Percentiles rank a stretch among this genome's conserved stretches.
These are phyloP conservation scores for Erucastrum elatum DNA, from an alignment of 345 rosid species.

Conservation along the genomic window DNA sequence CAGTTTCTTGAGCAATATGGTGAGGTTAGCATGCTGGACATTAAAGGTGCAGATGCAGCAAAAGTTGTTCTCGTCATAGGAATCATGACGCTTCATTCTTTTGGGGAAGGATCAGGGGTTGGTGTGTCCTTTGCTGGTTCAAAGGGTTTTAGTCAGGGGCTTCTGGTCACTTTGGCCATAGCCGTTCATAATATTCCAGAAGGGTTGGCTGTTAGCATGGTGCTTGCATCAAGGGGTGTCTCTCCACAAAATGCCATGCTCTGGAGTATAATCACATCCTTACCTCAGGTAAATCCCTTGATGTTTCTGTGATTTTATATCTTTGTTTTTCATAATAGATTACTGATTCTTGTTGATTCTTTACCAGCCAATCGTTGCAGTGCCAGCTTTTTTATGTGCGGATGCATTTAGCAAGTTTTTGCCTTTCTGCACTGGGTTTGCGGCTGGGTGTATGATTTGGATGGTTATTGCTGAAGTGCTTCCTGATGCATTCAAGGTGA, in stretches of 20 bases:
- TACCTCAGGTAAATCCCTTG: neutral
- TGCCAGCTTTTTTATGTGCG: neutral
- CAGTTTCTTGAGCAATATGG: neutral
- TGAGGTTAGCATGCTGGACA: neutral
- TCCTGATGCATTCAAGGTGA: constrained; percentile 1
- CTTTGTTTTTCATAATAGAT: neutral
- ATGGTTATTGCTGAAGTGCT: neutral
- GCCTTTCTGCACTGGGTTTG: neutral
- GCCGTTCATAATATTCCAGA: neutral
- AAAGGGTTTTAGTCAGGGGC: neutral
- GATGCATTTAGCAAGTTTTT: neutral
- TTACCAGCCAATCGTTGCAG: neutral
- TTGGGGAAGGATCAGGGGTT: neutral
- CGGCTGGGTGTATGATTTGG: neutral
- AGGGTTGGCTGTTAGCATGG: neutral
- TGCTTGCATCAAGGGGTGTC: neutral
- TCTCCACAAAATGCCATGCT: neutral
- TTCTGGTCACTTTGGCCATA: neutral
- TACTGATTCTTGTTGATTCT: neutral
- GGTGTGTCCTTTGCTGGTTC: neutral
- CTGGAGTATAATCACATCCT: neutral
- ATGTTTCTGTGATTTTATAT: neutral
- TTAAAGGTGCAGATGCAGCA: neutral
- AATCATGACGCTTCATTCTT: neutral
- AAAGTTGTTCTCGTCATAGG: neutral